These are phyloP conservation scores for Rhizopus arrhizus DNA, from an alignment of 371 early-diverging fungal species.

Conservation along the genomic window DNA sequence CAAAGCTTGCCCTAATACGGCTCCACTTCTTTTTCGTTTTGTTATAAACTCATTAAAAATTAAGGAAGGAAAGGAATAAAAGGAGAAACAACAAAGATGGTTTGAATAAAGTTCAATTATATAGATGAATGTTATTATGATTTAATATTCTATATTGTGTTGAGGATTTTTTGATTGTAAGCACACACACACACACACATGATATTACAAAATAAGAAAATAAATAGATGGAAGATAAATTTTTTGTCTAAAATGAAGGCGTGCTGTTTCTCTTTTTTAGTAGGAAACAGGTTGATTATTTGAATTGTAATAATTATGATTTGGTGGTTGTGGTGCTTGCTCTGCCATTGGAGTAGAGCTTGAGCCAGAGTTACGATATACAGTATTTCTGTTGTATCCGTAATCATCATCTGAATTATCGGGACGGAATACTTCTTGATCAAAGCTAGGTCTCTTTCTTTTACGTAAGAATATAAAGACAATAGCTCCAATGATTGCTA, in stretches of 20 bases:
- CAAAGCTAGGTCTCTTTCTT: conserved; percentile 15
- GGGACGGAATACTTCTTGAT: conserved; percentile 38
- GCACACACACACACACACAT: neutral
- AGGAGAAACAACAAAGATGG: no score
- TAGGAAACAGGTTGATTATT: conserved; percentile 6
- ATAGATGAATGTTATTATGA: no score
- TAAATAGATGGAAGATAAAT: neutral
- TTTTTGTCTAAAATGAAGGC: neutral
- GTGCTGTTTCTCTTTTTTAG: neutral
- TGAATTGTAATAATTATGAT: conserved; percentile 9
- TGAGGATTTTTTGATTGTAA: no score
- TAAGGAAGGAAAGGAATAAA: no score
- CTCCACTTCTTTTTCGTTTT: neutral
- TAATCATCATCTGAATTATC: conserved; percentile 32
- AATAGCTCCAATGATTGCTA: conserved; percentile 22
- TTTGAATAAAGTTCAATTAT: no score
- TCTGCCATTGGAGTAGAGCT: neutral
- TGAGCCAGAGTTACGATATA: conserved; percentile 12
- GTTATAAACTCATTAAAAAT: neutral
- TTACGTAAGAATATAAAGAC: conserved; percentile 32
- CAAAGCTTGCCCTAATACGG: neutral
- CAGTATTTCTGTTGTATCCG: conserved; percentile 7
- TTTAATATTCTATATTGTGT: no score
- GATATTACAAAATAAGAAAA: neutral
- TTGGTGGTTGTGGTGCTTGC: conserved; percentile 11